Base-by-base conservation (phyloP, 129 eudicot genomes). In the Tagetes erecta region DNA sequence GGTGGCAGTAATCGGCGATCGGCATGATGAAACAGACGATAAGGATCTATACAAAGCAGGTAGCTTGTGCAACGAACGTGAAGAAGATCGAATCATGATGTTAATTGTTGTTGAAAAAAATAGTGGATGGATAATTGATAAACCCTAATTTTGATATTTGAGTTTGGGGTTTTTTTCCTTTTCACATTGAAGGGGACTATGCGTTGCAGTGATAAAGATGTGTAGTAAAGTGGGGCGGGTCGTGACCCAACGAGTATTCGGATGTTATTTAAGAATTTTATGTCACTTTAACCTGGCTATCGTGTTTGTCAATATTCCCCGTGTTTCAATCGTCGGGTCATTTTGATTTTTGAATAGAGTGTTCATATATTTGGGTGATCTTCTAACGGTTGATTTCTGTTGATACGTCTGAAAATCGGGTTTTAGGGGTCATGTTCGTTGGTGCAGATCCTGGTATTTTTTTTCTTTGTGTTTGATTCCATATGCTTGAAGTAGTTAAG, bases 81-180 rank as follows among this genome's bases (percentile, higher is more conserved):
- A 72, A 72, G 78, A 79, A 64, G 83, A 72, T 72, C 83, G 74
- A 56, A 72, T 72, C 83, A 79, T 72, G 73, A 55, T 72, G 49
- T 42, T 72, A 51, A 72, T 72, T 63, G 67, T 30, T 71, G 12
- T 62, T 57, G 3, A 68, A 57, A 30, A 74, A 63, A 63, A 13
- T 4, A 13, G 2, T 44, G 14, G 41, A 53, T 53, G 68, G 74
- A 72, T 64, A 72, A 79, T 53, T 74, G 74, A 72, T 64, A 72
- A 79, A 79, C 83, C 83, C 83, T 79, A 79, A 72, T 9, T 71
- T 71, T 67, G 66, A 52, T 3, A 52, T 72, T 72, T 49, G 78
- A 4, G 52, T 72, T 72, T 49, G 78, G 78, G 82, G 42, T 30
- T 7, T 46, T 46, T 1, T 46, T 47, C 51, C 72, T 71, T 40